These are phyloP conservation scores for Artemisia tridentata DNA, from an alignment of 129 eudicot species.

Conservation along the genomic window DNA sequence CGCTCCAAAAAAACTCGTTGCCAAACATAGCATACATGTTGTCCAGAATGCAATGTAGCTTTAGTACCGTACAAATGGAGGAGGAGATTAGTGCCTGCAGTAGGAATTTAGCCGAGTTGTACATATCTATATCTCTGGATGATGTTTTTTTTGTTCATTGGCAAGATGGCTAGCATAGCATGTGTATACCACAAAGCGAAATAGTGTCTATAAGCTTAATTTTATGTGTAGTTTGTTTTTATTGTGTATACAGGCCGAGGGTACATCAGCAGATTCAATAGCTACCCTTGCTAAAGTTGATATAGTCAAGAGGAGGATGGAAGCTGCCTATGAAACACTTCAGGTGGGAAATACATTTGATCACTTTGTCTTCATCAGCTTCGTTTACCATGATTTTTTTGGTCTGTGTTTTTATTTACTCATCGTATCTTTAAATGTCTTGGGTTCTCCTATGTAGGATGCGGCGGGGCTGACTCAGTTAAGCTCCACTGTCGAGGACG, in stretches of 20 bases:
- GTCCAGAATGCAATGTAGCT: no score
- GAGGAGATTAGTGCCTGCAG: background rate
- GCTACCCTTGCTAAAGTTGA: conserved; percentile 94
- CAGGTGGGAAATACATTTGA: conserved; percentile 56
- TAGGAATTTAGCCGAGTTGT: conserved; percentile 9
- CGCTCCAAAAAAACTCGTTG: no score
- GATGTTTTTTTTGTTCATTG: conserved; percentile 4
- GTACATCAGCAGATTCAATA: conserved; percentile 95
- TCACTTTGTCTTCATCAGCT: conserved; percentile 18
- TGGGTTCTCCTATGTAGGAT: conserved; percentile 50
- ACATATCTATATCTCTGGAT: background rate
- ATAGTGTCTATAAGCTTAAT: conserved; percentile 12
- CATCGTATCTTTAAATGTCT: background rate
- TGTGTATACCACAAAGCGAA: background rate
- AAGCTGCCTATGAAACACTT: conserved; percentile 91
- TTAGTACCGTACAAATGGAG: no score
- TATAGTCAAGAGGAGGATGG: conserved; percentile 95
- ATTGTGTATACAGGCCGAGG: conserved; percentile 75
- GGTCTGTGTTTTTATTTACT: conserved; percentile 15
- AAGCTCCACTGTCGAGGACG: conserved; percentile 98
- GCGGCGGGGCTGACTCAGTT: conserved; percentile 98
- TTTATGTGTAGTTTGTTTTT: background rate
- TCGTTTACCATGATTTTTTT: background rate
- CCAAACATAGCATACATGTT: no score
- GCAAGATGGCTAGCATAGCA: conserved; percentile 6